Evolutionary conservation across 257 asterid genomes (phyloP), one percentile per base, ranked within the genome.

Genomic region (Verbascum thapsus): DNA sequence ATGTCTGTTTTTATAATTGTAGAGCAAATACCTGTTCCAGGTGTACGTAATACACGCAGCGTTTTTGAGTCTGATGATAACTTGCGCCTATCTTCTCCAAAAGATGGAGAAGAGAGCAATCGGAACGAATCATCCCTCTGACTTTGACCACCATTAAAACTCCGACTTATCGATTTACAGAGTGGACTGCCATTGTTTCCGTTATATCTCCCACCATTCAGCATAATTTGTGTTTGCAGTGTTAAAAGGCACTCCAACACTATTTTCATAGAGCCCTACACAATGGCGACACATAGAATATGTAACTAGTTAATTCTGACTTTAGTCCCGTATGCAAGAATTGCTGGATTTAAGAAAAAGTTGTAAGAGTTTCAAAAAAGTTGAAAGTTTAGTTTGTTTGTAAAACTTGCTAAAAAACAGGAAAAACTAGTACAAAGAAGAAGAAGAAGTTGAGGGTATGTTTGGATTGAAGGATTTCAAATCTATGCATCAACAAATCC

Each of bases 241-340:
- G 88, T 76, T 62, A 81, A 70, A 55, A 92, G 91, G 83, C 94
- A 89, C 63, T 87, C 97, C 60, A 85, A 35, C 3, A 92, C 94
- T 10, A 64, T 61, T 72, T 75, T 83, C 94, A 92, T 83, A 5
- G 94, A 83, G 43, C 98, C 98, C 97, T 91, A 72, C 58, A 70
- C 44, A 42, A 48, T 10, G 19, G 12, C 11, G 3, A n/a, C 35
- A 39, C 41, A 20, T 38, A 44, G 30, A 38, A 18, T 8, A 38
- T 1, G 26, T 16, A 17, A 17, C 7, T 20, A 40, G 20, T 26
- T 53, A 6, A 43, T 32, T 23, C n/a, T n/a, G n/a, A n/a, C n/a
- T n/a, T n/a, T n/a, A n/a, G n/a, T n/a, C n/a, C n/a, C n/a, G n/a
- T n/a, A n/a, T n/a, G n/a, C n/a, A n/a, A n/a, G n/a, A n/a, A n/a